Evolutionary conservation across 2,329 filamentous ascomycete genomes (phyloP).

Genomic region (Proliferodiscus dingleyae): DNA sequence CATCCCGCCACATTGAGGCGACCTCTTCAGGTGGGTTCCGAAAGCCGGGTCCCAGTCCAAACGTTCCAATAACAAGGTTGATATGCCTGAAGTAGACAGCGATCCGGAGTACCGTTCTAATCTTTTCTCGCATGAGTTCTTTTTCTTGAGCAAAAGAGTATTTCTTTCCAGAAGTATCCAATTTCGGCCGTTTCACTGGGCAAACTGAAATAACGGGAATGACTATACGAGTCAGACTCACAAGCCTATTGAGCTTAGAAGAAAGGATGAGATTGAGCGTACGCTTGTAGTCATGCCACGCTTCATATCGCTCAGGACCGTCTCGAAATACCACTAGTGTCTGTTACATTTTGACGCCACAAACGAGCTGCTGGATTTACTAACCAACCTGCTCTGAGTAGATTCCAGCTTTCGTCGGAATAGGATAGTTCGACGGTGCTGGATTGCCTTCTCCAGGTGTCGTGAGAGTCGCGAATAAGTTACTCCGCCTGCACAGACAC

Average conservation of each 20-base stretch:
- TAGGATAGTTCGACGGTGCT: slow-evolving; percentile 58
- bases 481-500: slow-evolving; percentile 69
- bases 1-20: slow-evolving; percentile 61
- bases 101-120: slow-evolving; percentile 65
- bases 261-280: background rate
- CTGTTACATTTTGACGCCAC: background rate
- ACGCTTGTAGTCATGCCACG: slow-evolving; percentile 46
- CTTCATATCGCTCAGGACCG: slow-evolving; percentile 60
- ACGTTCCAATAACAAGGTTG: slow-evolving; percentile 58
- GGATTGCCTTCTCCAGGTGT: slow-evolving; percentile 51
- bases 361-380: slow-evolving; percentile 23
- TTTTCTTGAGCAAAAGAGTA: slow-evolving; percentile 70
- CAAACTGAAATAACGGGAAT: slow-evolving; percentile 71
- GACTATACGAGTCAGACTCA: slow-evolving; percentile 32
- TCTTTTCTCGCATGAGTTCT: slow-evolving; percentile 68
- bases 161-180: slow-evolving; percentile 59
- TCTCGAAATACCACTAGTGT: slow-evolving; percentile 60
- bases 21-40: slow-evolving; percentile 62
- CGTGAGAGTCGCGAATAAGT: slow-evolving; percentile 62
- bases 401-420: slow-evolving; percentile 64
- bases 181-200: slow-evolving; percentile 67
- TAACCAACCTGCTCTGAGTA: slow-evolving; percentile 63
- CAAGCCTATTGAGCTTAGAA: background rate
- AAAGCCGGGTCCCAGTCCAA: slow-evolving; percentile 58
- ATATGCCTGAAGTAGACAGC: slow-evolving; percentile 56